Evolutionary conservation across 1,284 basidiomycete genomes (phyloP), one percentile per base, ranked within the genome.

Genomic region (Hortiboletus rubellus): DNA sequence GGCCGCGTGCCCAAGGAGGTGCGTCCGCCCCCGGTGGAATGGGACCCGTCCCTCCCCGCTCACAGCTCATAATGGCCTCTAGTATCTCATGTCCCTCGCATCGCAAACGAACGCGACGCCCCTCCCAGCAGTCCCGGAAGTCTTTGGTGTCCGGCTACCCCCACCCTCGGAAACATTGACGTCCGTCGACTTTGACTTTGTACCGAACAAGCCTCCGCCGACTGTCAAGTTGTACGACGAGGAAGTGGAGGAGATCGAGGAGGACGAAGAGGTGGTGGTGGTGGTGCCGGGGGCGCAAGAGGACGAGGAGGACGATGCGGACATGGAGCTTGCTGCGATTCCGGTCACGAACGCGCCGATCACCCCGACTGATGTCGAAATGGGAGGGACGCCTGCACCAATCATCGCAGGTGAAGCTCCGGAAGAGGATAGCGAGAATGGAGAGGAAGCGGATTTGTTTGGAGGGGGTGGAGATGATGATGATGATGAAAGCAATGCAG

Each of bases 1-100:
- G 92, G 94, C 31, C 84, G 94, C 14, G 89, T 97, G 22, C 94
- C 96, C 0, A 94, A 98, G 75, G 97, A 98, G 83, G 96, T 97
- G 63, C 66, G 82, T 51, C 33, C 34, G 12, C 3, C 22, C 24
- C 31, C 22, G 22, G 11, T 27, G 5, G 27, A 27, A 6, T 27
- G 3, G 27, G 27, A 27, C 27, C 27, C 5, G 5, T 5, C 27
- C 27, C 5, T 3, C 27, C 27, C n/a, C 46, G 14, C 46, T 33
- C 17, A 15, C 24, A 54, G 22, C 50, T 14, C 18, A 18, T 18
- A 18, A 10, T 12, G 0, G 15, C 11, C 38, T 12, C 40, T 43
- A 98, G 94, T 94, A 97, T 75, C 82, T 93, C 11, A 84, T 94
- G 40, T 89, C 91, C 8, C 80, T 98, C 30, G 95, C 97, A 2